These are phyloP conservation scores for Hsuehochloa calcarea DNA, from an alignment of 176 grass and related monocot species.

Conservation along the genomic window DNA sequence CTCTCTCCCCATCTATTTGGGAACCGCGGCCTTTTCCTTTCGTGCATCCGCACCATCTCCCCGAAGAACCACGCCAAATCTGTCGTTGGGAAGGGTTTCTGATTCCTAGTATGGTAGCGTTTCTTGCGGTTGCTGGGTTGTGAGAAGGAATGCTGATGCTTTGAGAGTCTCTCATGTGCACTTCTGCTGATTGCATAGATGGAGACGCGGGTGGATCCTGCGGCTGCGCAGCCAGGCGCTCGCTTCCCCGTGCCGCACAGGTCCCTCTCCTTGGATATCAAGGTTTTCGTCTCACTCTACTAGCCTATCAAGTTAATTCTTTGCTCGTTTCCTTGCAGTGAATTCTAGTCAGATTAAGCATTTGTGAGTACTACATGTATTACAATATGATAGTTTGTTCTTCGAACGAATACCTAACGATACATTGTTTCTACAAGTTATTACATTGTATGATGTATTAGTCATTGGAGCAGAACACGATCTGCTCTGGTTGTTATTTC, in stretches of 20 bases:
- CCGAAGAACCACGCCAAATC: not conserved
- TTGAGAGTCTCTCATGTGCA: too few species aligned
- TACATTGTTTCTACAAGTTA: not conserved
- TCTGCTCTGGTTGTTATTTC: not conserved
- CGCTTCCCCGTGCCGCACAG: slow-evolving; percentile 59
- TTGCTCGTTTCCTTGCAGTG: not conserved
- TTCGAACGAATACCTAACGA: not conserved
- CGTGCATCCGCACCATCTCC: not conserved
- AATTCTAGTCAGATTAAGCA: not conserved
- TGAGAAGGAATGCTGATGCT: too few species aligned
- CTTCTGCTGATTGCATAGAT: not conserved
- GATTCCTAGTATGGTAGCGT: not conserved
- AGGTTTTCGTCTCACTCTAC: slow-evolving; percentile 36
- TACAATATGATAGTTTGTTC: not conserved
- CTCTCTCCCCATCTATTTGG: not conserved
- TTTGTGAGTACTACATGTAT: not conserved
- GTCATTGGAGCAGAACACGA: not conserved
- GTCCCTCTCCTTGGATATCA: slow-evolving; percentile 65
- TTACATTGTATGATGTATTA: not conserved
- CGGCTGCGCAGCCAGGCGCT: not conserved
- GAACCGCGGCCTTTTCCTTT: too few species aligned
- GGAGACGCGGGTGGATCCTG: slow-evolving; percentile 29
- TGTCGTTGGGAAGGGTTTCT: not conserved
- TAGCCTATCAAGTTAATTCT: not conserved
- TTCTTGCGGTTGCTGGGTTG: not conserved